A percentile compares a stretch with the other conserved stretches of the same genome.
These are phyloP conservation scores for Prunus armeniaca DNA, from an alignment of 306 rosid species.

Conservation along the genomic window DNA sequence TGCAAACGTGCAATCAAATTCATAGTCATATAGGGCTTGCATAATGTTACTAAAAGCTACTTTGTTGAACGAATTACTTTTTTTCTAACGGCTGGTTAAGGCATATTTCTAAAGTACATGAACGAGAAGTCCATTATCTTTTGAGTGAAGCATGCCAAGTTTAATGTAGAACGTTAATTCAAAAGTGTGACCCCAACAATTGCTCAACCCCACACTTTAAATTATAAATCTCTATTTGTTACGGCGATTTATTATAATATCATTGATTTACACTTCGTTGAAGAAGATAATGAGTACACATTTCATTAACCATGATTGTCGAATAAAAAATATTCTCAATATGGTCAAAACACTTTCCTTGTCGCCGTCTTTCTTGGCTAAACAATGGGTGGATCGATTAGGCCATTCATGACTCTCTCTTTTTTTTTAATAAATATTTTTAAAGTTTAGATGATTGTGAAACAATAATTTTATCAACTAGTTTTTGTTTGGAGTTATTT, in stretches of 20 bases:
- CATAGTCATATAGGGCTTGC: not conserved
- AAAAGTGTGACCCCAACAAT: not conserved
- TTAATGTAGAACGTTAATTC: constrained; percentile 1
- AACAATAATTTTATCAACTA: no score
- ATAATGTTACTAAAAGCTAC: constrained; percentile 10
- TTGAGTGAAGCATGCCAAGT: not conserved
- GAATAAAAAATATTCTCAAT: no score
- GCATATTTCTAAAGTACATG: not conserved
- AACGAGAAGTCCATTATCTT: constrained; percentile 2
- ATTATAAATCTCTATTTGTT: no score
- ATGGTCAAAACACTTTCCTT: no score
- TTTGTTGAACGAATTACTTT: constrained; percentile 2
- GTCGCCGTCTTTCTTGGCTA: not conserved
- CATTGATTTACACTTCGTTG: no score
- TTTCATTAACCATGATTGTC: no score
- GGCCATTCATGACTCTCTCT: not conserved
- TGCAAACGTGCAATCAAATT: not conserved
- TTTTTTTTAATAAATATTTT: not conserved
- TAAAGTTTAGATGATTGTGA: no score
- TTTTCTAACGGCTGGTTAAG: not conserved
- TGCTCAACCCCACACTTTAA: no score
- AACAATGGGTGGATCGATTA: not conserved
- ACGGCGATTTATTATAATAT: no score
- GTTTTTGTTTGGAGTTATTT: no score
- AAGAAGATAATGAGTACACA: no score